These are phyloP conservation scores for Phytophthora pseudosyringae DNA, from an alignment of 352 stramenopile genomes.

Conservation along the genomic window DNA sequence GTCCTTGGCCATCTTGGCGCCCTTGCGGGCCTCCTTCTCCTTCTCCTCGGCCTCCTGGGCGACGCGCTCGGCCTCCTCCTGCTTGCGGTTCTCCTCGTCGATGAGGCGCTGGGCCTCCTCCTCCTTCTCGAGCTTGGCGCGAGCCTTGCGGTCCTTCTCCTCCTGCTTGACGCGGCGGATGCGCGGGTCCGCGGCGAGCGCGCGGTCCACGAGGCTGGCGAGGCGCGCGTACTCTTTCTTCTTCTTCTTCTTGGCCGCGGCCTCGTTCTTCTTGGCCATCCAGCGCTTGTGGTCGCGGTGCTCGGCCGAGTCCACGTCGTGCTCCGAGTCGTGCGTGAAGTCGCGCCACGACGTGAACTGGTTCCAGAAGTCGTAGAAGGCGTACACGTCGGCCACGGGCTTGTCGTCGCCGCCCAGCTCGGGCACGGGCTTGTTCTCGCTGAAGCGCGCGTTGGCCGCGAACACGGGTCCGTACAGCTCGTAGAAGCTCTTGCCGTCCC, in stretches of 20 bases:
- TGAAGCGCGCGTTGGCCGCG: conserved; percentile 79
- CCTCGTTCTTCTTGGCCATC: conserved; percentile 91
- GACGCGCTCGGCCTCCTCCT: conserved; percentile 62
- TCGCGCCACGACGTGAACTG: conserved; percentile 90
- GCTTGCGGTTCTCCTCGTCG: conserved; percentile 69
- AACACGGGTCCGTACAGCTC: conserved; percentile 88
- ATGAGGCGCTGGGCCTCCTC: conserved; percentile 69
- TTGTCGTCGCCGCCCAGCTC: conserved; percentile 63
- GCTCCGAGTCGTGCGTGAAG: conserved; percentile 85
- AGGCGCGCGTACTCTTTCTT: conserved; percentile 88
- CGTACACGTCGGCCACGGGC: conserved; percentile 73
- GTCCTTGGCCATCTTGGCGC: conserved; percentile 78
- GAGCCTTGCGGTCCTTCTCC: conserved; percentile 86
- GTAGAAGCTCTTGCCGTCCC: conserved; percentile 84
- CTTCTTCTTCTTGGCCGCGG: conserved; percentile 88
- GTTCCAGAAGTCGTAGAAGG: conserved; percentile 92
- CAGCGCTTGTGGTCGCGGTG: conserved; percentile 88
- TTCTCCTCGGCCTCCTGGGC: conserved; percentile 63
- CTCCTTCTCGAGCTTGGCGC: conserved; percentile 78
- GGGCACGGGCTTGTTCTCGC: conserved; percentile 81
- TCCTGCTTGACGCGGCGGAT: conserved; percentile 85
- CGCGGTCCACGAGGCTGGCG: conserved; percentile 80
- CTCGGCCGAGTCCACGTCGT: conserved; percentile 86
- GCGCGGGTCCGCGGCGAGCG: conserved; percentile 72
- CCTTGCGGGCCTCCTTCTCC: conserved; percentile 73